A percentile compares a stretch with the other conserved stretches of the same genome.
Evolutionary conservation across 169 alveolate genomes (phyloP).

Genomic region (Plasmodium gallinaceum): DNA sequence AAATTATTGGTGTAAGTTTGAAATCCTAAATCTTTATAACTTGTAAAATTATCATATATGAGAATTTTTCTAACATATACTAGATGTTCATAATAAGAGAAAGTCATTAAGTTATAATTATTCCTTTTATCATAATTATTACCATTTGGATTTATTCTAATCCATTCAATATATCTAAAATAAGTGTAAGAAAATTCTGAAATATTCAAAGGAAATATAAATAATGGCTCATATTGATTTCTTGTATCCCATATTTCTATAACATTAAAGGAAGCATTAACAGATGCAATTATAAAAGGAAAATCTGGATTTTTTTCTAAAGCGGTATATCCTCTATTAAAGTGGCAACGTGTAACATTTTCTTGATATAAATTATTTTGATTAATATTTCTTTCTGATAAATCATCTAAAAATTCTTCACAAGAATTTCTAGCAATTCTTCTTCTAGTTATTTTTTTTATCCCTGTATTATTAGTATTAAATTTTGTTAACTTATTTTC

Average conservation of each 20-base stretch:
- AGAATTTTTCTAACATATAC: constrained; percentile 44
- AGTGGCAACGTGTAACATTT: constrained; percentile 18
- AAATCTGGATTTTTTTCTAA: constrained; percentile 79
- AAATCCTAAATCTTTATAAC: constrained; percentile 60
- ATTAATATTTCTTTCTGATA: not conserved
- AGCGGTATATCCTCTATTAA: constrained; percentile 81
- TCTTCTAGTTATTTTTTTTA: constrained; percentile 11
- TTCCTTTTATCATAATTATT: not conserved
- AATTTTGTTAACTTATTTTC: constrained; percentile 34
- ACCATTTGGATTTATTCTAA: constrained; percentile 13
- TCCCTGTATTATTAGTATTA: constrained; percentile 7
- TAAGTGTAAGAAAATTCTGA: constrained; percentile 78
- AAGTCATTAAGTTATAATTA: constrained; percentile 29
- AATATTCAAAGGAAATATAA: constrained; percentile 82
- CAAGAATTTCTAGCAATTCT: not conserved
- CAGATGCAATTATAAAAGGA: constrained; percentile 80
- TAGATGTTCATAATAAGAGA: constrained; percentile 44
- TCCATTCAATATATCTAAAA: constrained; percentile 83
- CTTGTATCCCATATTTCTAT: constrained; percentile 84
- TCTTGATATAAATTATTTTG: constrained; percentile 12
- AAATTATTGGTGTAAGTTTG: constrained; percentile 28
- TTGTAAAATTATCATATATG: constrained; percentile 52
- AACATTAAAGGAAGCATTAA: constrained; percentile 77
- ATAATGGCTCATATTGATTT: constrained; percentile 80
- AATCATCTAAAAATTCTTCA: not conserved